Evolutionary conservation across 305 asterid species (phyloP), one percentile per base, ranked within the genome.

Genomic region (Fraxinus platypoda): DNA sequence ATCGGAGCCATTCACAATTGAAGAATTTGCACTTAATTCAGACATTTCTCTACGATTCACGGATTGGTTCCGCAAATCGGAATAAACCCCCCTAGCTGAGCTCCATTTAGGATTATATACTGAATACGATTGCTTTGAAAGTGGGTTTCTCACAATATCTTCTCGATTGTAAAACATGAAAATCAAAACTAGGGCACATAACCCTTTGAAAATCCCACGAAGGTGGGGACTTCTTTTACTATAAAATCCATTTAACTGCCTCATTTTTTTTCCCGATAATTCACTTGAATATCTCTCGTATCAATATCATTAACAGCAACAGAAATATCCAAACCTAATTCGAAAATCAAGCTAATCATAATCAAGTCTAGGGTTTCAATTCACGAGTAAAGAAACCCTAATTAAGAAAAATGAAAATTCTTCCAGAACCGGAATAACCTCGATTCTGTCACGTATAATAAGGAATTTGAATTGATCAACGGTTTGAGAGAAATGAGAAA

Each of bases 121-220:
- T 21, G 85, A 75, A 28, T 84, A 79, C 9, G 91, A 85, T 30
- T 76, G 78, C 86, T 84, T 83, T 17, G 87, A 57, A 79, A 78
- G 76, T 38, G 91, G 87, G 81, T 80, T 86, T 80, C 78, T 59
- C 76, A 83, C 76, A 81, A 83, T 78, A 87, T 85, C 87, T 77
- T 87, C 93, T 74, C 88, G 86, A 83, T 88, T 88, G 89, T 86
- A 93, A 64, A 91, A 88, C 84, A 94, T 72, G 82, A 86, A 38
- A 43, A 92, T 72, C 59, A 95, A 71, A 59, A 87, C 86, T n/a
- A 93, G 54, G 81, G 90, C 76, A 80, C 91, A 91, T 7, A 90
- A 84, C 43, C 91, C 92, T 86, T 93, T 92, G 31, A 94, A 89
- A 75, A 88, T 31, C 83, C 92, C 93, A 77, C 96, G 87, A 86